Conservation (phyloP, 2,329 filamentous ascomycete genomes). For the Aspergillus viridinutans region DNA sequence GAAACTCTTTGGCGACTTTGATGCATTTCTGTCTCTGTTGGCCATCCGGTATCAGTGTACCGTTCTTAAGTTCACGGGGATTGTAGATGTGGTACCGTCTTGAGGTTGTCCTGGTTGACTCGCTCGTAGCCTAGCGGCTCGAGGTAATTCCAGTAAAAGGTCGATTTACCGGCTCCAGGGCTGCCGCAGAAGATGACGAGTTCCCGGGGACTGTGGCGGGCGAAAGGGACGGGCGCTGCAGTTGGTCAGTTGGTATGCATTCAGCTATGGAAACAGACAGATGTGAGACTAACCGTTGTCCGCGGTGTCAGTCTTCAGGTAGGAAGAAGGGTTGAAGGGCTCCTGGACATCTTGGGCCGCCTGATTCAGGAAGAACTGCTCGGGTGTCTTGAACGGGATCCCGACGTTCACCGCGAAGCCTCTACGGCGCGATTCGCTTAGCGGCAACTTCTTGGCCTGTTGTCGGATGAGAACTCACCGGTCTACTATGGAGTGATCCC, state of each 20-base stretch:
- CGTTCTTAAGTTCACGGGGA: background rate
- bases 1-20: conserved; percentile 63
- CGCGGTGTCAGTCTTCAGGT: conserved; percentile 38
- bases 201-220: conserved; percentile 64
- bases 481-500: conserved; percentile 59
- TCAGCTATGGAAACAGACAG: conserved; percentile 1
- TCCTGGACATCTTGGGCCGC: conserved; percentile 61
- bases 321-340: conserved; percentile 65
- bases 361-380: conserved; percentile 81
- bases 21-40: conserved; percentile 59
- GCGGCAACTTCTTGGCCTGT: conserved; percentile 1
- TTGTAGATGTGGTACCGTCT: conserved; percentile 50
- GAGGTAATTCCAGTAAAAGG: conserved; percentile 76
- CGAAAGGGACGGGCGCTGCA: conserved; percentile 34
- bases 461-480: conserved; percentile 37
- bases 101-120: conserved; percentile 86
- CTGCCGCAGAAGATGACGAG: conserved; percentile 83
- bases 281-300: conserved; percentile 27
- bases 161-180: conserved; percentile 87
- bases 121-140: conserved; percentile 75
- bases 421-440: conserved; percentile 37
- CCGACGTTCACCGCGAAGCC: conserved; percentile 84
- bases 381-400: conserved; percentile 76
- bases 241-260: background rate
- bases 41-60: conserved; percentile 5